Conservation (phyloP, 2,329 filamentous ascomycete genomes). For the Hypoxylon sp. region DNA sequence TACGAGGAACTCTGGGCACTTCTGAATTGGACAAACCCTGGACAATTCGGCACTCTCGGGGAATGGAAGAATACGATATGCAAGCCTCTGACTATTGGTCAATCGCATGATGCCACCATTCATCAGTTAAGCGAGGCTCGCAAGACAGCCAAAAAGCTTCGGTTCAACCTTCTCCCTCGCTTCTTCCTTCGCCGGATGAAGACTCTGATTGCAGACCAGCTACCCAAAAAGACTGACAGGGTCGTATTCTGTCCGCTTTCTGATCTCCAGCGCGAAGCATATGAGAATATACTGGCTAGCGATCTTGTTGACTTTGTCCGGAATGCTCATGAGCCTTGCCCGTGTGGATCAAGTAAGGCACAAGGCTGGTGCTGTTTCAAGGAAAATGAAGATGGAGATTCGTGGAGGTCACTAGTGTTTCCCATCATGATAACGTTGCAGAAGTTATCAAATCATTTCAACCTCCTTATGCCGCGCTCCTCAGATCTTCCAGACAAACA, state of each 20-base stretch:
- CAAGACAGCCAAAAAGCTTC: slow-evolving; percentile 84
- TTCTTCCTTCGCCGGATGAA: slow-evolving; percentile 97
- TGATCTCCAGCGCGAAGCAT: slow-evolving; percentile 81
- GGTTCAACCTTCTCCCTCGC: slow-evolving; percentile 85
- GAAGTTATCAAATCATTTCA: slow-evolving; percentile 93
- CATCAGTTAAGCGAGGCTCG: slow-evolving; percentile 84
- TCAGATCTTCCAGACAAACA: slow-evolving; percentile 78
- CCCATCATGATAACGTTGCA: slow-evolving; percentile 85
- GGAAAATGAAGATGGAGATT: slow-evolving; percentile 68
- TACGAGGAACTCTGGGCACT: slow-evolving; percentile 98
- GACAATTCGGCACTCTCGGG: slow-evolving; percentile 69
- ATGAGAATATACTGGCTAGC: slow-evolving; percentile 82
- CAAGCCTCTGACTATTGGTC: slow-evolving; percentile 84
- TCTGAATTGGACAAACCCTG: slow-evolving; percentile 95
- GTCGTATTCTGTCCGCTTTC: slow-evolving; percentile 97
- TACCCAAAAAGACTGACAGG: slow-evolving; percentile 93
- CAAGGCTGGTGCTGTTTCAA: slow-evolving; percentile 84
- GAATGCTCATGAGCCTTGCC: slow-evolving; percentile 73
- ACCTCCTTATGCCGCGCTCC: slow-evolving; percentile 78
- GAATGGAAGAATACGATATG: slow-evolving; percentile 86
- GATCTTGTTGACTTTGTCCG: slow-evolving; percentile 77
- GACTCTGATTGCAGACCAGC: slow-evolving; percentile 87
- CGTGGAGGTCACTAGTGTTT: slow-evolving; percentile 84
- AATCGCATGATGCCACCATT: slow-evolving; percentile 90
- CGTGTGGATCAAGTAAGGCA: slow-evolving; percentile 75